Conservation (phyloP, 257 asterid genomes). For the Voacanga thouarsii region DNA sequence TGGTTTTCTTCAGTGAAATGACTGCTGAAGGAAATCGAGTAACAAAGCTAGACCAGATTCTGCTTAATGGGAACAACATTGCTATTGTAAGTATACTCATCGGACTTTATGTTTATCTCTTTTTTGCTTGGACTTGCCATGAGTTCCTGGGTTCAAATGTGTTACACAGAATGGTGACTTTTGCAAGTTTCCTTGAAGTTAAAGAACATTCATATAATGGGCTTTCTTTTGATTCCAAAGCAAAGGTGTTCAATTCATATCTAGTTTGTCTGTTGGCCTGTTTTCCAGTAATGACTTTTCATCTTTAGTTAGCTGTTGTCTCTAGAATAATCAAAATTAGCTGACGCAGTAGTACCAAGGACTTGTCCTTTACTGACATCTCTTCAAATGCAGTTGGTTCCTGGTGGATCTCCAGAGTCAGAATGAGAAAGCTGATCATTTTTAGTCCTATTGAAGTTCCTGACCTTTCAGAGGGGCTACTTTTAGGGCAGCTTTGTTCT, state of each 20-base stretch:
- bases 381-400: slow-evolving; percentile 40
- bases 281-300: neutral
- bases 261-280: neutral
- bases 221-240: neutral
- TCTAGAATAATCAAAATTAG: neutral
- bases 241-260: neutral
- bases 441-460: neutral
- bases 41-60: slow-evolving; percentile 85
- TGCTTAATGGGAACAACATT: slow-evolving; percentile 92
- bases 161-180: neutral
- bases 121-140: neutral
- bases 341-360: neutral
- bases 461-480: neutral
- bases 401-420: slow-evolving; percentile 48
- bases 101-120: neutral
- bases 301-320: neutral
- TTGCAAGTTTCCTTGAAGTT: neutral
- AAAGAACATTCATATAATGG: neutral
- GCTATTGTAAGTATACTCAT: slow-evolving; percentile 64
- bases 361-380: neutral
- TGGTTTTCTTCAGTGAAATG: slow-evolving; percentile 57
- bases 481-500: neutral
- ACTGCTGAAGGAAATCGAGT: slow-evolving; percentile 91
- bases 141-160: neutral
- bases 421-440: slow-evolving; percentile 21